Evolutionary conservation across 306 rosid species (phyloP).

Genomic region (Sicyos baderoa): DNA sequence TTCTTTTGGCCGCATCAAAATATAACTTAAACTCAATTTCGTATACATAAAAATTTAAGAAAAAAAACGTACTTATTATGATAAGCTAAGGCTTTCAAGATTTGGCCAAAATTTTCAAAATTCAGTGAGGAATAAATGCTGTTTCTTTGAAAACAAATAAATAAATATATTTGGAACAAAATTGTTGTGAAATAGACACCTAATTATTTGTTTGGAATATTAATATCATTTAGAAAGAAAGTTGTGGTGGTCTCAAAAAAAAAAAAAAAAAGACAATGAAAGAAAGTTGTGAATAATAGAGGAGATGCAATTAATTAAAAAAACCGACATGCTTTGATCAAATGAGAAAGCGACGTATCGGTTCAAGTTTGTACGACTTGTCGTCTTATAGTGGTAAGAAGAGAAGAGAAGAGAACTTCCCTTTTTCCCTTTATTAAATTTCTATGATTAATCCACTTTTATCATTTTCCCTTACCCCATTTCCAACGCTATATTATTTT

Average conservation of each 20-base stretch:
- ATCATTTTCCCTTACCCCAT: neutral
- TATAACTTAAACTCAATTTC: too few relatives aligned
- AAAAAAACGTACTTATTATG: neutral
- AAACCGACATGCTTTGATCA: conserved; percentile 17
- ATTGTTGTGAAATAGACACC: neutral
- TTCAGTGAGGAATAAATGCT: neutral
- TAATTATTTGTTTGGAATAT: neutral
- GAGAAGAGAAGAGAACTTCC: neutral
- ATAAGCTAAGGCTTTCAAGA: neutral
- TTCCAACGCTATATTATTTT: neutral
- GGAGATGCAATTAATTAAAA: conserved; percentile 7
- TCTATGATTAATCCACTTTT: neutral
- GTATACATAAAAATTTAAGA: too few relatives aligned
- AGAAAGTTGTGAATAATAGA: conserved; percentile 11
- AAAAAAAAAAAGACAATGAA: too few relatives aligned
- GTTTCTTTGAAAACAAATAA: neutral
- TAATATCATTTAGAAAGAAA: conserved; percentile 7
- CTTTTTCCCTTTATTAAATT: neutral
- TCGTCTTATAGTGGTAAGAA: neutral
- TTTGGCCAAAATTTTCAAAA: neutral
- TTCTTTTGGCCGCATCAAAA: too few relatives aligned
- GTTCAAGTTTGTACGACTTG: conserved; percentile 14
- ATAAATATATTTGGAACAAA: neutral
- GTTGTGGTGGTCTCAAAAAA: too few relatives aligned
- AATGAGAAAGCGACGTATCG: conserved; percentile 11